These are phyloP conservation scores for Aureobasidium sp. DNA, from an alignment of 2,329 filamentous ascomycete species.

Conservation along the genomic window DNA sequence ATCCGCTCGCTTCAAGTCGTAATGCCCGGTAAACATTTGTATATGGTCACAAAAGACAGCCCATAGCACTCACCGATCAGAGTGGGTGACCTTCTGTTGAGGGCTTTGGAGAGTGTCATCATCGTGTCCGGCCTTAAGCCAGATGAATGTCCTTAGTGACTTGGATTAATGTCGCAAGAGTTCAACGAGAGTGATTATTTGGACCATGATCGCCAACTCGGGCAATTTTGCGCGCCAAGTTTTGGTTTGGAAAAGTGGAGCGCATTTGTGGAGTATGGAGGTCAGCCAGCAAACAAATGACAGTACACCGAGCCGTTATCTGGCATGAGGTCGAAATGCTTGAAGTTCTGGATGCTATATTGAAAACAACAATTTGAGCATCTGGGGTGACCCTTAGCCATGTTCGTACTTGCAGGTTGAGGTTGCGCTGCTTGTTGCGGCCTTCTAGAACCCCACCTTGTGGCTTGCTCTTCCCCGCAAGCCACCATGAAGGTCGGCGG, in stretches of 20 bases:
- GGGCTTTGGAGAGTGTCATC: no score
- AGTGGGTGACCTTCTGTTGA: no score
- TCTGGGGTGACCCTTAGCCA: background rate
- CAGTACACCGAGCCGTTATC: background rate
- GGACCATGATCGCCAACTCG: background rate
- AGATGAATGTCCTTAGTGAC: no score
- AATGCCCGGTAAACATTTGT: background rate
- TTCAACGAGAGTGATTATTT: background rate
- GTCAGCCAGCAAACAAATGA: no score
- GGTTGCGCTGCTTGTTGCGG: background rate
- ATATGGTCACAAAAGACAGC: no score
- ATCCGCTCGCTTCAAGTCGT: background rate
- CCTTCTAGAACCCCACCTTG: background rate
- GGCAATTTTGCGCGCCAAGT: background rate
- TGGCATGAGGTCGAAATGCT: background rate
- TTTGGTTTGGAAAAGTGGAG: conserved; percentile 18
- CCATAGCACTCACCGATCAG: no score
- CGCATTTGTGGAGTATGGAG: background rate
- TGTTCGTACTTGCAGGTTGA: background rate
- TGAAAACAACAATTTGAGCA: no score
- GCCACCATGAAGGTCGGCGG: background rate
- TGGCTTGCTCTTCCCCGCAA: conserved; percentile 7
- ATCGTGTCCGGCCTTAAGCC: no score
- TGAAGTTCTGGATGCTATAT: no score
- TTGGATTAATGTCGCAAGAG: no score